These are phyloP conservation scores for Luvunga scandens DNA, from an alignment of 345 rosid species.

Conservation along the genomic window DNA sequence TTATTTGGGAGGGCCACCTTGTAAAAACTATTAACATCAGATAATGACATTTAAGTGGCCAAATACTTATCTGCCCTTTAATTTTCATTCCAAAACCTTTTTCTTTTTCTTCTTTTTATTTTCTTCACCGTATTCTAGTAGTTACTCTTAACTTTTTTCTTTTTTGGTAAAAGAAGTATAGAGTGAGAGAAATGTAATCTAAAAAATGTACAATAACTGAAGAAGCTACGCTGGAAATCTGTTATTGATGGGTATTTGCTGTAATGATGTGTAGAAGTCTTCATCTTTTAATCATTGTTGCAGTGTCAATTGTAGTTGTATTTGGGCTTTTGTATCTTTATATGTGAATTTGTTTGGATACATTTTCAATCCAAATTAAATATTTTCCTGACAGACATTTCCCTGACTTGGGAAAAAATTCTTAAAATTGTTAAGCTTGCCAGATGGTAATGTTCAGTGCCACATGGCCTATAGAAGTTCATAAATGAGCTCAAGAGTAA, in stretches of 20 bases:
- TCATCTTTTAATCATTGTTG: not conserved
- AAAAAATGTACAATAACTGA: too few species aligned
- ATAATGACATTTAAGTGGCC: not conserved
- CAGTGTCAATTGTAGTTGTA: not conserved
- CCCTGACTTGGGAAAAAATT: not conserved
- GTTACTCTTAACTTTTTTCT: not conserved
- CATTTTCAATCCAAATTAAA: not conserved
- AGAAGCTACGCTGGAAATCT: not conserved
- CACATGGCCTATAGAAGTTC: constrained; percentile 91
- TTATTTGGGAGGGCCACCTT: not conserved
- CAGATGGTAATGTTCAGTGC: constrained; percentile 99
- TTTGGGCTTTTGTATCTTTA: not conserved
- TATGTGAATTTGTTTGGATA: not conserved
- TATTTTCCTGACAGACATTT: not conserved
- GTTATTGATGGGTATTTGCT: not conserved
- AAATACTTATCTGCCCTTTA: not conserved
- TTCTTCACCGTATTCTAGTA: not conserved
- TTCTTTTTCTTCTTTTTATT: not conserved
- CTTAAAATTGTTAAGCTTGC: constrained; percentile 49
- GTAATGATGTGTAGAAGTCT: not conserved
- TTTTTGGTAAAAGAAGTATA: not conserved
- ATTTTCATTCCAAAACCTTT: not conserved
- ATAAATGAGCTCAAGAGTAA: constrained; percentile 84
- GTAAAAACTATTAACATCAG: not conserved
- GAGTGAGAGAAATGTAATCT: not conserved